Conservation (phyloP, 805 yeast species). For the Metschnikowia hibisci region DNA sequence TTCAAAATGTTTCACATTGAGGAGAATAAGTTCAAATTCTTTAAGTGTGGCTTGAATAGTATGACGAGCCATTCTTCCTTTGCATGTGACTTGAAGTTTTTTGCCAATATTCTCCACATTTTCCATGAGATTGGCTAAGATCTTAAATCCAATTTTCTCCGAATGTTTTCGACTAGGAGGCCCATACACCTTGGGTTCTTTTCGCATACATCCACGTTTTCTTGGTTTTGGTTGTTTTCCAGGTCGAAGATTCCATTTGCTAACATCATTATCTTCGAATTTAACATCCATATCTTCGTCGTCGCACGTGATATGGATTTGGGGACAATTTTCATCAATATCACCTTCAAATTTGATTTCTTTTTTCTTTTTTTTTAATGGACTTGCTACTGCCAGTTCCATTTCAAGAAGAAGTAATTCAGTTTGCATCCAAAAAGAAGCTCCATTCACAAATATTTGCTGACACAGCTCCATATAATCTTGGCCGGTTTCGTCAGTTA, state of each 20-base stretch:
- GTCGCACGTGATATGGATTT: not conserved
- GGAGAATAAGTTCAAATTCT: constrained; percentile 4
- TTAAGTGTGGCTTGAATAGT: constrained; percentile 1
- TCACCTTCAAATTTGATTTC: constrained; percentile 3
- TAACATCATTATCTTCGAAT: not conserved
- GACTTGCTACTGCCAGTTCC: not conserved
- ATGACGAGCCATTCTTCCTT: not conserved
- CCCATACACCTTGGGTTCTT: not conserved
- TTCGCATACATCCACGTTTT: not conserved
- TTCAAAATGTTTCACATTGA: constrained; percentile 2
- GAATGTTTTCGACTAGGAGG: not conserved
- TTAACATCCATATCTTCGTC: not conserved
- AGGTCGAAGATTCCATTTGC: constrained; percentile 2
- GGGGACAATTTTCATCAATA: constrained; percentile 1
- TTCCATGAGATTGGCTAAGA: constrained; percentile 4
- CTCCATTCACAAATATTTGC: constrained; percentile 1
- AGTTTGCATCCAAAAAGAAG: constrained; percentile 7
- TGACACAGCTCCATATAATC: constrained; percentile 6
- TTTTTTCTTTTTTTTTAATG: not conserved
- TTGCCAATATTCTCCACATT: constrained; percentile 2
- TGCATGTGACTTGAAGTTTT: not conserved
- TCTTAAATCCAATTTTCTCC: constrained; percentile 3
- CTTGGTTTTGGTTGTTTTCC: no score
- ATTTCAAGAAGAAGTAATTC: constrained; percentile 7
- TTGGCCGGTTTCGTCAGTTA: not conserved